Base-by-base conservation (phyloP, 2,329 filamentous ascomycete species). In the Rachicladosporium sp. region DNA sequence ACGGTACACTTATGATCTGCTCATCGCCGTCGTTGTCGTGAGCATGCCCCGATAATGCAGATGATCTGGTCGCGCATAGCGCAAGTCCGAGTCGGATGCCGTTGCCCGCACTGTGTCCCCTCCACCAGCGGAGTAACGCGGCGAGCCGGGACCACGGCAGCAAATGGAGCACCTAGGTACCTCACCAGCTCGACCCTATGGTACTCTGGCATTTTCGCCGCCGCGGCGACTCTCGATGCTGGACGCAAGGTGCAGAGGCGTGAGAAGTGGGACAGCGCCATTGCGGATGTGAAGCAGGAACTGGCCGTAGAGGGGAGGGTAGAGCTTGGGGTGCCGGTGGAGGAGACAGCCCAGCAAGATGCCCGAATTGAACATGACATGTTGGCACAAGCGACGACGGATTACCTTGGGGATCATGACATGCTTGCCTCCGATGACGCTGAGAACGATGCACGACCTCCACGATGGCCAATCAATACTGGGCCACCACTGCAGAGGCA, bases 161-260 rank as follows among this genome's bases (percentile, higher is more conserved):
- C 66, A 50, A 69, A 70, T 39, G 70, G 69, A 47, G 65, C 31
- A 61, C 69, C 59, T 65, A 77, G 48, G 44, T 55, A 52, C 40
- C 42, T 60, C 46, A 78, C 43, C 68, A 80, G 53, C 2, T 62
- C 61, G 29, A 82, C 79, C 15, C 73, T 80, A 31, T 73, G 71
- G 55, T 84, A 83, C 53, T 79, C 79, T 19, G 74, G 76, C 29
- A 71, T 80, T 39, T 73, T 82, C 51, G 78, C 76, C 4, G 73
- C 75, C 2, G 79, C 78, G 2, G 70, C 78, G 8, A 63, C 80
- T 3, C 63, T 73, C 23, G 81, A 86, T 55, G 72, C 73, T 4
- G 64, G 67, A 21, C 56, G 62, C 23, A 83, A 84, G 54, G 67
- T 74, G 39, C 63, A 65, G 31, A 67, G 74, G 45, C 68, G 72